Evolutionary conservation across 73 alveolate genomes (phyloP), one percentile per base, ranked within the genome.

Genomic region (Blepharisma japonicum): DNA sequence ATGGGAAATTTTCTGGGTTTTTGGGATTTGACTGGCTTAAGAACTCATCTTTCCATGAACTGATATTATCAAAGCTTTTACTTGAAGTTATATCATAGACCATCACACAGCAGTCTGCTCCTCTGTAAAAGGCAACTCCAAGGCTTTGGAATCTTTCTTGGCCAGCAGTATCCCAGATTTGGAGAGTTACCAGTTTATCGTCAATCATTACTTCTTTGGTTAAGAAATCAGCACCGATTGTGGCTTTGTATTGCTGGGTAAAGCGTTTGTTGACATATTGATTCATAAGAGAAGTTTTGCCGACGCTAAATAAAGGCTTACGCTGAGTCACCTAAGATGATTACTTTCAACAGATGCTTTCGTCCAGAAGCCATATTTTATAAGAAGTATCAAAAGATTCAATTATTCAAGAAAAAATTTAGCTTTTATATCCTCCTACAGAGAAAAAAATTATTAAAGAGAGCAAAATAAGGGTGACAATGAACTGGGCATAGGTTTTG

Each of bases 211-310:
- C 92, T 68, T 91, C 94, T 80, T 95, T 95, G 70, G 98, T 96
- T 70, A 91, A 85, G 91, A 95, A 95, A 82, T 95, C 99, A 46
- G 99, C 99, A n/a, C 99, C 99, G 4, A 95, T 95, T 32, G 99
- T 95, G 55, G 99, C 97, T 84, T 94, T 95, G 80, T 90, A 90
- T 82, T 94, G 93, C 81, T 85, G 77, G 53, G 94, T 83, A 86
- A 89, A 90, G 70, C 95, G 89, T 55, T 89, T 84, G 82, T 93
- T 85, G 66, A 92, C 96, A 77, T 93, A 95, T 71, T 89, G 86
- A 55, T 90, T 89, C 91, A 95, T 87, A 45, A 95, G 89, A 48
- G 98, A 94, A 6, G 99, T 95, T 86, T 95, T 95, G 23, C 99
- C 99, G 5, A 94, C 98, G 55, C 99, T 85, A 70, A 11, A 14